Evolutionary conservation across 2,329 filamentous ascomycete species (phyloP).

Genomic region (Fonsecaea pedrosoi): DNA sequence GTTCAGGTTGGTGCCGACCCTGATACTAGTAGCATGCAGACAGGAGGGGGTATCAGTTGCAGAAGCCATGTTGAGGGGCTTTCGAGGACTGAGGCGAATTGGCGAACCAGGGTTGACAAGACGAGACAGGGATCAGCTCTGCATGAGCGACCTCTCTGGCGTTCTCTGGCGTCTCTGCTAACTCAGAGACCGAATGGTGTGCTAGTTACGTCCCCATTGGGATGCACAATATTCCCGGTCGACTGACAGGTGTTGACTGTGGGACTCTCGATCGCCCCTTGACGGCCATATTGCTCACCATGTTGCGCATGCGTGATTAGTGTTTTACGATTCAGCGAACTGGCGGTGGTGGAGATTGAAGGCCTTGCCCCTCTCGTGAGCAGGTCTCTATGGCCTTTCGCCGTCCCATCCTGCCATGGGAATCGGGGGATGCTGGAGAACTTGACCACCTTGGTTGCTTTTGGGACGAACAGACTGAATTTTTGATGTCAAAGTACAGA

Average conservation of each 20-base stretch:
- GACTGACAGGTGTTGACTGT: not conserved
- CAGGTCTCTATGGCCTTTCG: not conserved
- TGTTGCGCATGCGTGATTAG: not conserved
- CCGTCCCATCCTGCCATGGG: not conserved
- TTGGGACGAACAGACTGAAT: not conserved
- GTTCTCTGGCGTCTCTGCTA: not conserved
- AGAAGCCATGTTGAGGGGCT: conserved; percentile 4
- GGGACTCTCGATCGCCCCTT: not conserved
- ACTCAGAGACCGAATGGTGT: not conserved
- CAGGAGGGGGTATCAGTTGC: conserved; percentile 1
- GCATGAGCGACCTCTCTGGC: not conserved
- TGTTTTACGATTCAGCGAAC: not conserved
- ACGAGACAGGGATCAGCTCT: conserved; percentile 4
- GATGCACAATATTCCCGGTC: not conserved
- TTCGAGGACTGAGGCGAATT: conserved; percentile 8
- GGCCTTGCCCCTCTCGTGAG: not conserved
- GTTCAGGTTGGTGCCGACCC: not conserved
- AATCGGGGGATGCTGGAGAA: not conserved
- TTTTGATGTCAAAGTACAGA: not conserved
- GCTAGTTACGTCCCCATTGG: not conserved
- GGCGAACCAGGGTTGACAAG: not conserved
- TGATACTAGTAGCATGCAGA: conserved; percentile 1
- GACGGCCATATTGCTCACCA: not conserved
- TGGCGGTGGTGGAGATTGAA: conserved; percentile 13
- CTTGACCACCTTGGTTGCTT: not conserved